phyloP scores from a whole-genome alignment of 495 filamentous ascomycete species.

The Corynascus novoguineensis region DNA sequence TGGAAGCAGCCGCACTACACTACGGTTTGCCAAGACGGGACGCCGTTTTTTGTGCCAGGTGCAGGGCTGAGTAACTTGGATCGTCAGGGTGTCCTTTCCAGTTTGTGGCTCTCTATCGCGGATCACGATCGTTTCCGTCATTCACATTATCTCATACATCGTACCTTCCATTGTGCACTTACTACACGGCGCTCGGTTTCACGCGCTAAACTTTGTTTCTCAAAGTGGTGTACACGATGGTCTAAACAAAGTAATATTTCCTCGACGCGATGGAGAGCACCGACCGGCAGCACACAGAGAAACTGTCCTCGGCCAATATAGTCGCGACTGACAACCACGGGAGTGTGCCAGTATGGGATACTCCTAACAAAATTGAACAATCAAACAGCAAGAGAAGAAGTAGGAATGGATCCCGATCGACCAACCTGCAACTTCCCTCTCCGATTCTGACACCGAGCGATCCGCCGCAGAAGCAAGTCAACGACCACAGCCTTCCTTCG shows the following conservation, averaged over 20 bases:
- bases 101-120: too few species aligned
- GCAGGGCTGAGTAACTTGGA: not conserved
- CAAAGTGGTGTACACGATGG: not conserved
- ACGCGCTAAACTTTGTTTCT: too few species aligned
- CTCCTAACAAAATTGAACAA: not conserved
- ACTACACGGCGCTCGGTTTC: too few species aligned
- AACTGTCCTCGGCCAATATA: not conserved
- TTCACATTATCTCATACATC: too few species aligned
- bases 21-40: not conserved
- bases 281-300: not conserved
- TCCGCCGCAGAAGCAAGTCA: not conserved
- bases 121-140: too few species aligned
- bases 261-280: not conserved
- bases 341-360: too few species aligned
- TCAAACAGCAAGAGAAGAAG: not conserved
- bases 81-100: not conserved
- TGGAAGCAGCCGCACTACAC: not conserved
- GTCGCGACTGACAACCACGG: too few species aligned
- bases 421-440: conserved; percentile 11
- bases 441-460: conserved; percentile 17
- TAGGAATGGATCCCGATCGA: not conserved
- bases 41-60: not conserved
- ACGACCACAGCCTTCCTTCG: not conserved
- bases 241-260: not conserved
- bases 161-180: too few species aligned